These are phyloP conservation scores for Termitomyces eurrhizus DNA, from an alignment of 768 basidiomycete species.

Conservation along the genomic window DNA sequence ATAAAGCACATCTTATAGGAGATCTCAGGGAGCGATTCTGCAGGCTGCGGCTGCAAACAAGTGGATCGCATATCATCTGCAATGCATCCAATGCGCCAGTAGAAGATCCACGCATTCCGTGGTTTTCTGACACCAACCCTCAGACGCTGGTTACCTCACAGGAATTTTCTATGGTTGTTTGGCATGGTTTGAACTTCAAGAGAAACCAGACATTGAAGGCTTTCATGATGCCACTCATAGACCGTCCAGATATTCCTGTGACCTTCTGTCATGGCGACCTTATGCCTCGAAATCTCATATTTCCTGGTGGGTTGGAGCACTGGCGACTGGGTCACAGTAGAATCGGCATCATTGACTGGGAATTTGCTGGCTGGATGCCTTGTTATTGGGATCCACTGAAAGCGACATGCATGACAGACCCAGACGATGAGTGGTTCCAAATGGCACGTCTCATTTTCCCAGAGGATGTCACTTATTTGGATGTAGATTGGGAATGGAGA, in stretches of 20 bases:
- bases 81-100: neutral
- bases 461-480: neutral
- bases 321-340: neutral
- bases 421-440: conserved; percentile 5
- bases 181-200: conserved; percentile 1
- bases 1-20: conserved; percentile 1
- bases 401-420: conserved; percentile 1
- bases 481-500: conserved; percentile 7
- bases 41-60: neutral
- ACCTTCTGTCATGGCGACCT: conserved; percentile 1
- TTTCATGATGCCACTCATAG: neutral
- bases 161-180: neutral
- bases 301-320: neutral
- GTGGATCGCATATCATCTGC: neutral
- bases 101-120: neutral
- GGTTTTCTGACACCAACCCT: neutral
- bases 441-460: conserved; percentile 4
- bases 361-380: conserved; percentile 3
- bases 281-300: neutral
- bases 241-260: neutral
- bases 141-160: neutral
- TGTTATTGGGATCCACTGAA: neutral
- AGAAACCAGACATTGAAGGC: neutral
- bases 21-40: neutral
- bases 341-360: conserved; percentile 1